A percentile compares a stretch with the other conserved stretches of the same genome.
phyloP scores from a whole-genome alignment of 116 monocot species.

The Iris pallida region DNA sequence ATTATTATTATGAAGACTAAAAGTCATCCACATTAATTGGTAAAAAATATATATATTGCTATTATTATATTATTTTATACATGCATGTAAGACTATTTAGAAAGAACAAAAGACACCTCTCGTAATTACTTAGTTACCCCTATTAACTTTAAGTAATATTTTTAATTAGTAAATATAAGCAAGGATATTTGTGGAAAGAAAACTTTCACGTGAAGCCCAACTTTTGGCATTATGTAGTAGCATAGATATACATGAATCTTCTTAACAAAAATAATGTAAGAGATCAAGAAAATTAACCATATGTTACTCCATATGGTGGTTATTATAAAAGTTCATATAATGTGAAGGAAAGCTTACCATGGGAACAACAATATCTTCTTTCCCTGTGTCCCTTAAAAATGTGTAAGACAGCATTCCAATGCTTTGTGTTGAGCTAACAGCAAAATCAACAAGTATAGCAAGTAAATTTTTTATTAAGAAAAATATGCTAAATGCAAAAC shows the following conservation, averaged over 20 bases:
- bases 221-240: not conserved
- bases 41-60: no score
- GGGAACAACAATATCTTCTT: constrained; percentile 93
- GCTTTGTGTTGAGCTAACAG: constrained; percentile 58
- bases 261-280: not conserved
- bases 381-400: constrained; percentile 62
- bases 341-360: constrained; percentile 45
- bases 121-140: no score
- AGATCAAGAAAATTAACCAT: not conserved
- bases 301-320: not conserved
- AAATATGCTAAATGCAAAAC: not conserved
- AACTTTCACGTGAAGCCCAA: no score
- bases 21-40: no score
- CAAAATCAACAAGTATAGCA: not conserved
- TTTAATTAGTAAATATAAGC: no score
- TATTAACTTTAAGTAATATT: no score
- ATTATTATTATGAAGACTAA: no score
- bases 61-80: no score
- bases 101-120: no score
- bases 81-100: no score
- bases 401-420: constrained; percentile 90
- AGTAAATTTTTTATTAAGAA: not conserved
- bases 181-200: no score
- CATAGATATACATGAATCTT: not conserved
- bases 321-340: no score